A percentile compares a stretch with the other conserved stretches of the same genome.
These are phyloP conservation scores for Pseudogymnoascus pannorum DNA, from an alignment of 2,329 filamentous ascomycete genomes.

Conservation along the genomic window DNA sequence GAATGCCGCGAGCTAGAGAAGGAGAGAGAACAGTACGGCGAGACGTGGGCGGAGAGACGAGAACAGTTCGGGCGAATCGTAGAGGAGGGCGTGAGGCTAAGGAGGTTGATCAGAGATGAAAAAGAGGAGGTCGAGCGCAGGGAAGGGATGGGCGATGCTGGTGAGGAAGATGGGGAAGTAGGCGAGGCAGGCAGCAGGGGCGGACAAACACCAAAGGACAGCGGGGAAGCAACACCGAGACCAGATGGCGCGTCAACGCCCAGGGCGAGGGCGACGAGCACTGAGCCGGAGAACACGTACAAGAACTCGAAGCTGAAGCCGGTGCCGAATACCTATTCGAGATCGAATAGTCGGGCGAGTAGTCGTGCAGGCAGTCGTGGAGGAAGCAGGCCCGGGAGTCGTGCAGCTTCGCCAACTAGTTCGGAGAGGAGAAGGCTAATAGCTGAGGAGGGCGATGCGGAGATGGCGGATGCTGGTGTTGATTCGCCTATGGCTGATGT, in stretches of 20 bases:
- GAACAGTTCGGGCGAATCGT: constrained; percentile 86
- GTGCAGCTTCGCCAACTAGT: constrained; percentile 31
- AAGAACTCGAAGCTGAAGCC: constrained; percentile 30
- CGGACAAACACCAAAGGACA: constrained; percentile 45
- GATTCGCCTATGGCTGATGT: constrained; percentile 25
- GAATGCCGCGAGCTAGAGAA: constrained; percentile 83
- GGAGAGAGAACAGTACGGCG: constrained; percentile 73
- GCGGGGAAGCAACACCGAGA: constrained; percentile 41
- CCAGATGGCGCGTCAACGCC: constrained; percentile 32
- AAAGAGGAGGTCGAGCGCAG: constrained; percentile 88
- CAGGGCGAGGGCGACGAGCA: constrained; percentile 25
- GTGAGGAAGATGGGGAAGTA: constrained; percentile 49
- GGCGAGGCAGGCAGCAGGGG: constrained; percentile 46
- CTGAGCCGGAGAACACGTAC: constrained; percentile 31
- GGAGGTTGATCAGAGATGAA: constrained; percentile 83
- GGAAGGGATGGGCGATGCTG: constrained; percentile 64
- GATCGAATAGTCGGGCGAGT: not conserved
- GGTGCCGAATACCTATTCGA: constrained; percentile 19
- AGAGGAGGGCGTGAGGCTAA: constrained; percentile 80
- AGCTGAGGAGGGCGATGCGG: constrained; percentile 42
- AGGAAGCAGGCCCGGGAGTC: constrained; percentile 34
- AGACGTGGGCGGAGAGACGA: constrained; percentile 75
- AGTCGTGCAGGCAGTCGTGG: constrained; percentile 26
- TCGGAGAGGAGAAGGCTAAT: constrained; percentile 20
- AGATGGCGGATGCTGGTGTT: constrained; percentile 47